Percentiles rank a stretch among this genome's conserved stretches.
Conservation (phyloP, 1,284 basidiomycete species). For the Rhodotorula mucilaginosa region DNA sequence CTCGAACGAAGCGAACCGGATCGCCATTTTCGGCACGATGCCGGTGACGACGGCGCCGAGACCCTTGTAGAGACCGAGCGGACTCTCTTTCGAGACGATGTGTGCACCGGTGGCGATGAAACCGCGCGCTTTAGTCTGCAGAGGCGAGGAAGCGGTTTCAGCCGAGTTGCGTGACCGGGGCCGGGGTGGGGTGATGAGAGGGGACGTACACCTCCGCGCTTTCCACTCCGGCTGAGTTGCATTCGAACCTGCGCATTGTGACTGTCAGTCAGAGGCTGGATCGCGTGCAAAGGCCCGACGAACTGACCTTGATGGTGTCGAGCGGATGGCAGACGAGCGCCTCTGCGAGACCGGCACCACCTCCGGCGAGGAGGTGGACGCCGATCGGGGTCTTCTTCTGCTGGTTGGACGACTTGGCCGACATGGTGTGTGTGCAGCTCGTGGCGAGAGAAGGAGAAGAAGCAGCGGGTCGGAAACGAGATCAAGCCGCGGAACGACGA, state of each 20-base stretch:
- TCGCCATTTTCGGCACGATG: conserved; percentile 99
- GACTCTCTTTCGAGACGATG: conserved; percentile 88
- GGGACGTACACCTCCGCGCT: conserved; percentile 64
- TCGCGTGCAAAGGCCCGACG: no score
- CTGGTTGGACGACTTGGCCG: conserved; percentile 11
- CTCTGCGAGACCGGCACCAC: conserved; percentile 85
- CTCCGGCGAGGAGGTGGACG: conserved; percentile 87
- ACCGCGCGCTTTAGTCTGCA: conserved; percentile 82
- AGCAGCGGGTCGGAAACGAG: not conserved
- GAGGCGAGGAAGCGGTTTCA: not conserved
- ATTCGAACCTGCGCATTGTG: conserved; percentile 31
- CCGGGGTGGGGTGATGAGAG: not conserved
- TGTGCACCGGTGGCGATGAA: conserved; percentile 88
- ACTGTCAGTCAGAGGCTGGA: not conserved
- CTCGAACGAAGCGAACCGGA: conserved; percentile 97
- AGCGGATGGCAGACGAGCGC: conserved; percentile 67
- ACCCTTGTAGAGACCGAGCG: conserved; percentile 92
- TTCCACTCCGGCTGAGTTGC: conserved; percentile 64
- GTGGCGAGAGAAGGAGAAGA: not conserved
- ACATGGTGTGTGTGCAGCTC: not conserved
- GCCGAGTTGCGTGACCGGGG: not conserved
- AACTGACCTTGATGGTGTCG: conserved; percentile 77
- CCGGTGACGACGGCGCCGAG: conserved; percentile 95
- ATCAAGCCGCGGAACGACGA: not conserved
- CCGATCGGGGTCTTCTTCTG: conserved; percentile 61